Conservation (phyloP, 176 grass and related monocot species). For the Phyllostachys edulis region DNA sequence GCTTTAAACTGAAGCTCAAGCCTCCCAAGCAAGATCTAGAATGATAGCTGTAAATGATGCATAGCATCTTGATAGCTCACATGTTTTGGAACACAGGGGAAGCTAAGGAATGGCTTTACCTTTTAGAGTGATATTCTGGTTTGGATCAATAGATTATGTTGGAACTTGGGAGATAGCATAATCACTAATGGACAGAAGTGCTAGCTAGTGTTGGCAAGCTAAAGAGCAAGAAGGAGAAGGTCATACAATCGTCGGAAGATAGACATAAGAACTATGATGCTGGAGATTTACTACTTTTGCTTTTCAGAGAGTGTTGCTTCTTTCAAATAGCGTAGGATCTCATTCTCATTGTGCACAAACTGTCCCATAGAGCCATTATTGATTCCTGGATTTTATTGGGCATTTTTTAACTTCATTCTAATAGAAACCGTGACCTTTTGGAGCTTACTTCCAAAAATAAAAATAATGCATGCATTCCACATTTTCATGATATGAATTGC, state of each 20-base stretch:
- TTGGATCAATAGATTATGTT: neutral
- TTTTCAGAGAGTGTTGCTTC: neutral
- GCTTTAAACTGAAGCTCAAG: neutral
- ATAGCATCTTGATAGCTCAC: neutral
- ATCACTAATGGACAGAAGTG: neutral
- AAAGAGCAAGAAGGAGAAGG: neutral
- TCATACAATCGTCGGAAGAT: neutral
- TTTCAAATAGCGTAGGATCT: neutral
- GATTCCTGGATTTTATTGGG: neutral
- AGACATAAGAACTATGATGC: neutral
- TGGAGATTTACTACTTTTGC: neutral
- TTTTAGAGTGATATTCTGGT: neutral
- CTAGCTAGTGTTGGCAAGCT: neutral
- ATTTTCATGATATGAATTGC: neutral
- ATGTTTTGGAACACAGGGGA: neutral
- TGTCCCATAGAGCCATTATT: neutral
- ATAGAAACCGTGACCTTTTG: neutral
- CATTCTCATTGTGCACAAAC: neutral
- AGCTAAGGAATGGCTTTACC: neutral
- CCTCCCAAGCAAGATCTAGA: neutral
- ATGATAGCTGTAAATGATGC: neutral
- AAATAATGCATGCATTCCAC: neutral
- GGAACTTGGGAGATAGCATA: neutral
- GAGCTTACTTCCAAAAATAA: neutral
- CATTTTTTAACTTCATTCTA: neutral